These are phyloP conservation scores for Heritiera fomes DNA, from an alignment of 345 rosid genomes.

Conservation along the genomic window DNA sequence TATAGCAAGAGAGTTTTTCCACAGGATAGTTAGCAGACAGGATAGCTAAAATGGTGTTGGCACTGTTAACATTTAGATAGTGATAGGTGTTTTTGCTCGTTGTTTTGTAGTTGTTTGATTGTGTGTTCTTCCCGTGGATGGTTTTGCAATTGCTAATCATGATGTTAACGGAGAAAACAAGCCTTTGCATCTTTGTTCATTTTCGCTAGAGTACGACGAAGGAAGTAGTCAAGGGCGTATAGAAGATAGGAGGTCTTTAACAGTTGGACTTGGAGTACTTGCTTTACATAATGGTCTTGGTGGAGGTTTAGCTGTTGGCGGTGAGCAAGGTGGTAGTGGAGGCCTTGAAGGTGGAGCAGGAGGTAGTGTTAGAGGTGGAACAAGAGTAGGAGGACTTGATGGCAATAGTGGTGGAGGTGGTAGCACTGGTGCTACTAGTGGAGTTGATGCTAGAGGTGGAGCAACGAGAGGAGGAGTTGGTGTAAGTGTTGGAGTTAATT, in stretches of 20 bases:
- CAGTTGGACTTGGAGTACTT: background rate
- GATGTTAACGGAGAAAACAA: background rate
- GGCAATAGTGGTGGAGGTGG: background rate
- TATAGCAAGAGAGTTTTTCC: slow-evolving; percentile 74
- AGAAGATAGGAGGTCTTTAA: background rate
- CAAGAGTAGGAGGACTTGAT: too few species aligned
- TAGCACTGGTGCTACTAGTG: accelerated
- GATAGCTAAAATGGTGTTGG: slow-evolving; percentile 78
- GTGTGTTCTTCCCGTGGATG: background rate
- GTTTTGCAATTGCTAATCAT: background rate
- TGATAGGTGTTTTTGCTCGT: background rate
- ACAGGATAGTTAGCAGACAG: slow-evolving; percentile 77
- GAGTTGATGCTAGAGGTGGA: background rate
- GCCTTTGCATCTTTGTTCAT: background rate
- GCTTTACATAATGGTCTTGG: background rate
- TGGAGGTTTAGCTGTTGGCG: too few species aligned
- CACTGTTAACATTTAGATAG: slow-evolving; percentile 30
- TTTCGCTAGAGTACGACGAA: background rate
- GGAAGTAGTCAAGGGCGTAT: background rate
- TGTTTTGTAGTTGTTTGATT: background rate
- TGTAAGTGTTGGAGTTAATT: background rate
- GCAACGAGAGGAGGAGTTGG: background rate
- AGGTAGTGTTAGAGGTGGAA: background rate
- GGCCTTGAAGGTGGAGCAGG: background rate
- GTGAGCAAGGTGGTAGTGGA: background rate